Evolutionary conservation across 1,139 yeast species (phyloP), one percentile per base, ranked within the genome.

Genomic region (Lipomyces yarrowii): DNA sequence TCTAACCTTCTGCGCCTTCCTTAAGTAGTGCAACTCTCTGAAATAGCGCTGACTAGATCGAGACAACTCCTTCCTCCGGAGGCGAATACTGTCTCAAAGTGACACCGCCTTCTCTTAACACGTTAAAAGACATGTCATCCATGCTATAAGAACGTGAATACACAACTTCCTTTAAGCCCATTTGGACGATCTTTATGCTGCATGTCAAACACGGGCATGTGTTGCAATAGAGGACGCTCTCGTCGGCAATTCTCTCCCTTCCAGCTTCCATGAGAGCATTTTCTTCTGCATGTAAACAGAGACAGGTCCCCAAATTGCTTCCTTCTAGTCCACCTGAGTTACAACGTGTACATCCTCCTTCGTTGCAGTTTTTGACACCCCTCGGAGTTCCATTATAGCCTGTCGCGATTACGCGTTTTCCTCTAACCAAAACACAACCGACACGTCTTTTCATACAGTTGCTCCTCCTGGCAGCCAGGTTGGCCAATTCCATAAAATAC

Each of bases 371-470:
- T 39, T 82, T 81, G 73, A 91, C 79, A 68, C 93, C 91, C 55
- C 97, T 83, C 13, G 99, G 98, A 0, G 99, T 94, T 0, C 99
- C 99, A 74, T 94, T 94, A 77, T 96, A 94, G 0, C 99, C 99
- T 0, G 99, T 94, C 0, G 99, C 96, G 42, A 96, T 84, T 48
- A 94, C 97, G 64, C 98, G 81, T 60, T 86, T 87, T 64, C 91
- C 96, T 63, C 93, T 83, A 0, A 91, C 98, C 39, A 94, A 85
- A 2, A 96, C 98, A 77, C 98, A 93, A 0, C 99, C 99, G 0
- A 94, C 99, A 67, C 97, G 83, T 67, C 99, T 82, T 77, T 94
- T 96, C 99, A 94, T 96, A 79, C 99, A 96, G 73, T 94, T 96
- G 48, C 96, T 88, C 71, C 99, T 81, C 63, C 88, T 82, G 0